A percentile compares a stretch with the other conserved stretches of the same genome.
These are phyloP conservation scores for Sugiyamaella americana DNA, from an alignment of 805 yeast genomes.

Conservation along the genomic window DNA sequence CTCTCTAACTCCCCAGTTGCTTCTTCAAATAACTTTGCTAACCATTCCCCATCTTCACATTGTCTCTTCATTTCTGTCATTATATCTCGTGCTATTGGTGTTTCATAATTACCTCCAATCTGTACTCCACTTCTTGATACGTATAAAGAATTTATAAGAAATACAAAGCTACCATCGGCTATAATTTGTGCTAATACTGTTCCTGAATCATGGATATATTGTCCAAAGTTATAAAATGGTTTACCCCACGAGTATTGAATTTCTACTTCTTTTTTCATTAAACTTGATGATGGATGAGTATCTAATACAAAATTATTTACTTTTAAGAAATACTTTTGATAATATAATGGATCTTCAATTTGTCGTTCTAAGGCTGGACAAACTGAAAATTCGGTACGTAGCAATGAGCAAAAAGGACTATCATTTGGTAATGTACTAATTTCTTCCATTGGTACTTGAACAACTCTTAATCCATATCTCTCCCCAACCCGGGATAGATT, in stretches of 20 bases:
- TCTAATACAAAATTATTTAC: slow-evolving; percentile 73
- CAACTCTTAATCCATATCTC: slow-evolving; percentile 70
- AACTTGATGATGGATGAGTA: slow-evolving; percentile 63
- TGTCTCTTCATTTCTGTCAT: background rate
- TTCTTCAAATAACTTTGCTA: background rate
- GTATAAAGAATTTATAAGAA: slow-evolving; percentile 85
- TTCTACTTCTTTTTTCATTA: slow-evolving; percentile 45
- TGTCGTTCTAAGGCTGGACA: slow-evolving; percentile 41
- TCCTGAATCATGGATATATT: slow-evolving; percentile 86
- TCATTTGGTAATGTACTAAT: slow-evolving; percentile 64
- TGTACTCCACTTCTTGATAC: slow-evolving; percentile 60
- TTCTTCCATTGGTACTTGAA: slow-evolving; percentile 90
- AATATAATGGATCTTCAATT: slow-evolving; percentile 41
- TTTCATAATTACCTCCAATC: background rate
- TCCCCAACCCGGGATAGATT: slow-evolving; percentile 81
- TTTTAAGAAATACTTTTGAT: slow-evolving; percentile 68
- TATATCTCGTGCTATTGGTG: background rate
- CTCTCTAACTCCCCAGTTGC: too few species aligned
- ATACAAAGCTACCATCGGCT: slow-evolving; percentile 66
- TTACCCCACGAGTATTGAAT: slow-evolving; percentile 88
- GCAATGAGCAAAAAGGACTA: slow-evolving; percentile 86
- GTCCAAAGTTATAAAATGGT: slow-evolving; percentile 75
- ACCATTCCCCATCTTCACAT: background rate
- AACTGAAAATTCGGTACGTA: slow-evolving; percentile 57
- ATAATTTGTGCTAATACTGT: slow-evolving; percentile 82